Evolutionary conservation across 306 rosid species (phyloP), one percentile per base, ranked within the genome.

Genomic region (Cucurbita argyrosperma): DNA sequence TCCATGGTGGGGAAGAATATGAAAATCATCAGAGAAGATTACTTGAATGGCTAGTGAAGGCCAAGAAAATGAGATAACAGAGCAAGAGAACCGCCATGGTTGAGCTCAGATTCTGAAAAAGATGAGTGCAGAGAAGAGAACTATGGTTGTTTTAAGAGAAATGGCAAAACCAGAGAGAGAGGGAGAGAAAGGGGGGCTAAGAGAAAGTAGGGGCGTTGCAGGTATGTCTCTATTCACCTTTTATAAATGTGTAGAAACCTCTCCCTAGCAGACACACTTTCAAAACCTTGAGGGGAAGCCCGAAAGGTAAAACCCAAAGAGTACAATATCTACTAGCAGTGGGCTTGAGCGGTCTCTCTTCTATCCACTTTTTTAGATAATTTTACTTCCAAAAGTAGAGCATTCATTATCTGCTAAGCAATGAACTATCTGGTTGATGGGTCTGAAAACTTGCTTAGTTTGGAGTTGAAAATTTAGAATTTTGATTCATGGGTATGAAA

Each of bases 21-120:
- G 30, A 26, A 26, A 26, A 26, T 26, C 30, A 26, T 26, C 30
- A 26, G 15, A 18, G 49, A 15, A 64, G 18, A 57, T 43, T 93
- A 93, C 98, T 88, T 84, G 98, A 93, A 69, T 78, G 83, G 64
- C 87, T 84, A 74, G 89, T 79, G 13, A 87, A 74, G 62, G 88
- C 85, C 15, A 87, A 60, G 79, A 93, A 81, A 42, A 93, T 60
- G 78, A 87, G 58, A 53, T 89, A 64, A 62, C 78, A 88, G 57
- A 84, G 76, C 30, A 87, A 50, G 80, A 84, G 50, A 18, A 40
- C 62, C 77, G 82, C 81, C 98, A 93, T 93, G 85, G 79, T 65
- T 85, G 82, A 70, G 58, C 26, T 35, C 10, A 18, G 81, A 57
- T 71, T 74, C 64, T 51, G 47, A 51, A 66, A 23, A 42, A 30